These are phyloP conservation scores for Dothistroma septosporum DNA, from an alignment of 2,329 filamentous ascomycete genomes.

Conservation along the genomic window DNA sequence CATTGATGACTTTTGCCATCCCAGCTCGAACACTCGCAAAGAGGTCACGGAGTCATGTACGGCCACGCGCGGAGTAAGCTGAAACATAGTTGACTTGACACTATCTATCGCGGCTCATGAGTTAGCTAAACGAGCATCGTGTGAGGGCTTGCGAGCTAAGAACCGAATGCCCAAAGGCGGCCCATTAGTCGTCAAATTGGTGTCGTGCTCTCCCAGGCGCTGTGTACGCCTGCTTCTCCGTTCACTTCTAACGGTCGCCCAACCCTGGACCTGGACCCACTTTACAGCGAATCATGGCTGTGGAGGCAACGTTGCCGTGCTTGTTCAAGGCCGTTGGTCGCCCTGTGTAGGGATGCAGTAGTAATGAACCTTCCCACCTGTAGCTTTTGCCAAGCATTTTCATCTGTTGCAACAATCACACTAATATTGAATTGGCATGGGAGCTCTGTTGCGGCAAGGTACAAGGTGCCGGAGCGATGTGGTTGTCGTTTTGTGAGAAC, in stretches of 20 bases:
- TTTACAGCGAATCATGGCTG: background rate
- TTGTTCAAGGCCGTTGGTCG: background rate
- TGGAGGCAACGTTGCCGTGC: background rate
- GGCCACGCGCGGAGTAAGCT: background rate
- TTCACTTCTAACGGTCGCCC: background rate
- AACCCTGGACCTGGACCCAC: background rate
- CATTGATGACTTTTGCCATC: background rate
- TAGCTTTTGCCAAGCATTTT: no score
- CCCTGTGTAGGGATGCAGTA: background rate
- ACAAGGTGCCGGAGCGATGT: background rate
- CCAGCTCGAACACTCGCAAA: background rate
- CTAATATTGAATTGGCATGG: background rate
- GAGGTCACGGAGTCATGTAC: background rate
- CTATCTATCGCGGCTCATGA: conserved; percentile 2
- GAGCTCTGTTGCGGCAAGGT: background rate
- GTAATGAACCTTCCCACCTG: conserved; percentile 5
- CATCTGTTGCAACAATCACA: background rate
- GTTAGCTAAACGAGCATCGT: background rate
- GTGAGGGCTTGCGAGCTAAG: background rate
- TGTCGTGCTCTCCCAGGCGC: background rate
- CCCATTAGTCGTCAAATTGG: background rate
- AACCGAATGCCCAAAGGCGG: background rate
- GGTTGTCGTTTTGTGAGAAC: conserved; percentile 3
- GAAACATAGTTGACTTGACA: conserved; percentile 2
- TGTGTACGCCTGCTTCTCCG: background rate